Conservation (phyloP, 768 basidiomycete genomes). For the Boletus pseudopeckii region DNA sequence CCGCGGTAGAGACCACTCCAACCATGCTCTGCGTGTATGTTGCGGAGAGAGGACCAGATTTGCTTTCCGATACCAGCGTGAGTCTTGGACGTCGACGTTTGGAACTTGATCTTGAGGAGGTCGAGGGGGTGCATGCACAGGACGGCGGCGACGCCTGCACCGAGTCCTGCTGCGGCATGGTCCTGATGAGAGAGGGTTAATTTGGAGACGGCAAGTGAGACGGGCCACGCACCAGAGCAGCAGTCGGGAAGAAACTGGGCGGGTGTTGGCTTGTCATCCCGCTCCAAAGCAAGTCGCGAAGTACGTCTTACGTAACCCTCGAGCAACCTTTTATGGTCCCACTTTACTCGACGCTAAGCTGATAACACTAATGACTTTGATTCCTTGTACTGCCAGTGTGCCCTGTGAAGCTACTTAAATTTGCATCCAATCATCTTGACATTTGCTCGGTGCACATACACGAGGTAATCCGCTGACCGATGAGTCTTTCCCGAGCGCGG, state of each 20-base stretch:
- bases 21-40: conserved; percentile 73
- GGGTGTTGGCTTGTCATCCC: conserved; percentile 29
- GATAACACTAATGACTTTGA: too few relatives aligned
- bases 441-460: not conserved
- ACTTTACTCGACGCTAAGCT: too few relatives aligned
- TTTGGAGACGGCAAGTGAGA: not conserved
- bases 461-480: not conserved
- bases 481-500: not conserved
- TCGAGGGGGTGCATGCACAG: conserved; percentile 98
- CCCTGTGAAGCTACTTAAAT: too few relatives aligned
- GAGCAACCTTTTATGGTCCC: not conserved
- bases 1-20: conserved; percentile 89
- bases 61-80: conserved; percentile 62
- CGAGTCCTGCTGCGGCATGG: conserved; percentile 91
- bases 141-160: conserved; percentile 88
- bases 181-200: conserved; percentile 58
- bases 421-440: too few relatives aligned
- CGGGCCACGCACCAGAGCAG: conserved; percentile 29
- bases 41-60: conserved; percentile 71
- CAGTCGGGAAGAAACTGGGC: conserved; percentile 42
- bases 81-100: conserved; percentile 71
- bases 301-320: conserved; percentile 15
- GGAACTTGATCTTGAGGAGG: conserved; percentile 90
- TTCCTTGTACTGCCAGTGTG: too few relatives aligned
- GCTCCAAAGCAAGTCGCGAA: conserved; percentile 1